Evolutionary conservation across 371 early-diverging fungal genomes (phyloP), one percentile per base, ranked within the genome.

Genomic region (Mucor piriformis): DNA sequence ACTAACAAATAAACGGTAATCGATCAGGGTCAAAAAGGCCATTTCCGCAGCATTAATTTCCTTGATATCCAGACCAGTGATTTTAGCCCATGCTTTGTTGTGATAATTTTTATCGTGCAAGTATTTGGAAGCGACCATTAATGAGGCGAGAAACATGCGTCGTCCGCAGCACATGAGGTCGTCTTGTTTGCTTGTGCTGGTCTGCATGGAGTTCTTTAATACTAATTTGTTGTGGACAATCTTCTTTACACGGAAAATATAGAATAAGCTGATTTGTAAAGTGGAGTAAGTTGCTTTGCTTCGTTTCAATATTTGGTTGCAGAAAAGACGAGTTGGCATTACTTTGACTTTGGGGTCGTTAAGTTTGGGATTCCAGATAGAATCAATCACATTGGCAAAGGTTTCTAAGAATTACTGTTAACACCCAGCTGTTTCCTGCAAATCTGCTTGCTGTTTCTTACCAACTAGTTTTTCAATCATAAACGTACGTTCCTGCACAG

Each of bases 41-140:
- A 85, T 71, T 76, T 90, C 91, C 63, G 90, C 84, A 35, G 83
- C 83, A 72, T 86, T 86, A 68, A 93, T 85, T 74, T 92, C 88
- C 13, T 74, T 52, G 15, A 88, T 72, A 21, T 84, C 77, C n/a
- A 90, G 79, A 37, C 85, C 82, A 25, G 92, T 85, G 25, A 90
- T 83, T 69, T 84, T 82, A 56, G 84, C 73, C 91, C 90, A 90
- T 12, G 88, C 86, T 47, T 76, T 80, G 86, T 88, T 90, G 43
- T 85, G 81, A 59, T 87, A 88, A 57, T 89, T 83, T 60, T 84
- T 83, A 65, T 90, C 91, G 49, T 81, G 81, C 43, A 88, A 77
- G 56, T 88, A 90, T 62, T 90, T 90, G 43, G 86, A 84, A 5
- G 90, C 87, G 20, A 87, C 77, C 73, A 90, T 86, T 6, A 90